Evolutionary conservation across 2,329 filamentous ascomycete genomes (phyloP).

Genomic region (Colletotrichum aenigma): DNA sequence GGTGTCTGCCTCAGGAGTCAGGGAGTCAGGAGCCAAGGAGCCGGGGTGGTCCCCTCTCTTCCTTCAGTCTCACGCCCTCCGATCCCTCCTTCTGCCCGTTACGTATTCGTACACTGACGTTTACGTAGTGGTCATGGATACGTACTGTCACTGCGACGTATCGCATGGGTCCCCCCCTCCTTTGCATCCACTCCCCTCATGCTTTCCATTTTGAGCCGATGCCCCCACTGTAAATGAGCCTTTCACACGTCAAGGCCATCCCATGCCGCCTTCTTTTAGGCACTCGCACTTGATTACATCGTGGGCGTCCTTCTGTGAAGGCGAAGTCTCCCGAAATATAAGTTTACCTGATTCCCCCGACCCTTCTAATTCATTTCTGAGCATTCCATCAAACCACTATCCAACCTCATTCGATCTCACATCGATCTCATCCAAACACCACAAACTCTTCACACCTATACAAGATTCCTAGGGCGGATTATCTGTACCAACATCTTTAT

Average conservation of each 20-base stretch:
- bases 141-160: neutral
- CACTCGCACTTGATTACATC: slow-evolving; percentile 11
- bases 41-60: neutral
- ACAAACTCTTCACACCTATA: neutral
- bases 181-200: slow-evolving; percentile 2
- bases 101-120: neutral
- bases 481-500: neutral
- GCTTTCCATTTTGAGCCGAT: slow-evolving; percentile 14
- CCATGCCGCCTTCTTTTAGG: neutral
- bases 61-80: neutral
- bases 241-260: slow-evolving; percentile 19
- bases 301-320: slow-evolving; percentile 13
- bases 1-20: neutral
- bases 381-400: neutral
- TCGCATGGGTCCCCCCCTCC: slow-evolving; percentile 11
- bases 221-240: slow-evolving; percentile 15
- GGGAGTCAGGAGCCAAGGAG: neutral
- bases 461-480: neutral
- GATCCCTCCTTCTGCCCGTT: neutral
- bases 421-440: neutral
- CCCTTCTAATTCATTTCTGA: fast-evolving
- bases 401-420: neutral
- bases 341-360: neutral
- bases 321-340: slow-evolving; percentile 11
- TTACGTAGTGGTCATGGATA: neutral